Conservation (phyloP, 345 rosid species). For the Alliaria petiolata region DNA sequence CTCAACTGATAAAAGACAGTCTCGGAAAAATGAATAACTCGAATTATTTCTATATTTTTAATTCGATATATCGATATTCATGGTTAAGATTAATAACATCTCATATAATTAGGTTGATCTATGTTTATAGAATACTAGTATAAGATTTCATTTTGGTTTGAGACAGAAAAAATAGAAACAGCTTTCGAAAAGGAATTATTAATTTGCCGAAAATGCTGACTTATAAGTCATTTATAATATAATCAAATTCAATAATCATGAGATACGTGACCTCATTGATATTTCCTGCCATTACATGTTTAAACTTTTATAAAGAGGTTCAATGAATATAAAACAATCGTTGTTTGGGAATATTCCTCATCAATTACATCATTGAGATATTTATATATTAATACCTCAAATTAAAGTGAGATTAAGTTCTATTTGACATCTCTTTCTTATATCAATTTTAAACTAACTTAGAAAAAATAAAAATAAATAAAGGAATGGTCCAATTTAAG, state of each 20-base stretch:
- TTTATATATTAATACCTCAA: slow-evolving; percentile 2
- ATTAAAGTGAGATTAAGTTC: slow-evolving; percentile 16
- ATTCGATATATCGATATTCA: neutral
- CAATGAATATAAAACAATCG: slow-evolving; percentile 24
- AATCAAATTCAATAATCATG: slow-evolving; percentile 15
- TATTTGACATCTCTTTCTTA: slow-evolving; percentile 20
- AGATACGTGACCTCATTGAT: slow-evolving; percentile 26
- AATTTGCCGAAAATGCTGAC: slow-evolving; percentile 27
- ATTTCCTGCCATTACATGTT: slow-evolving; percentile 18
- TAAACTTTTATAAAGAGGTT: slow-evolving; percentile 20
- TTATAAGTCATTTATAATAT: neutral
- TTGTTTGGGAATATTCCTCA: slow-evolving; percentile 26
- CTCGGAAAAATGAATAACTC: neutral
- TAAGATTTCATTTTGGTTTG: neutral
- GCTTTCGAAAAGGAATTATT: neutral
- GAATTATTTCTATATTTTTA: neutral
- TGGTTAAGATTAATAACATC: neutral
- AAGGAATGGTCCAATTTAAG: slow-evolving; percentile 24
- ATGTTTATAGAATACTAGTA: too few relatives aligned
- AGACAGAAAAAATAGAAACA: neutral
- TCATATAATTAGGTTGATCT: too few relatives aligned
- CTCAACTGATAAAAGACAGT: neutral
- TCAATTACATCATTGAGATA: slow-evolving; percentile 22
- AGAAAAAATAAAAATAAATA: neutral
- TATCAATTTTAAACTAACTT: neutral